A percentile compares a stretch with the other conserved stretches of the same genome.
Conservation (phyloP, 371 early-diverging fungal genomes). For the Synchytrium microbalum region DNA sequence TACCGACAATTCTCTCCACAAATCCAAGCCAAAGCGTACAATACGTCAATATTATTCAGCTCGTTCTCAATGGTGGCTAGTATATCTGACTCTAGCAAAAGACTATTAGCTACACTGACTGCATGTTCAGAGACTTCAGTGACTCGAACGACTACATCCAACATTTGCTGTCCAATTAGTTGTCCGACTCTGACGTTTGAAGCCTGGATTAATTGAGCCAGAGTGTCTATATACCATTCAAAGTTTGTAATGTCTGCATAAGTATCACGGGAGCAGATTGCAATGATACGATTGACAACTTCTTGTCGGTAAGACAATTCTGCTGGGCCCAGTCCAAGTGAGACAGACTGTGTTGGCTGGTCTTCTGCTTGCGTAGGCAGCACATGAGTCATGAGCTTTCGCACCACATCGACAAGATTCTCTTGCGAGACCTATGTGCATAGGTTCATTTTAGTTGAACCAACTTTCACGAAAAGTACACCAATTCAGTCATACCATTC, state of each 20-base stretch:
- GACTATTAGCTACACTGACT: slow-evolving; percentile 57
- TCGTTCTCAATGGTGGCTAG: slow-evolving; percentile 53
- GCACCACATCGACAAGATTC: slow-evolving; percentile 72
- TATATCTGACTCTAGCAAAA: slow-evolving; percentile 44
- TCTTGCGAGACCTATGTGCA: slow-evolving; percentile 54
- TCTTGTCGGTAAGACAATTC: slow-evolving; percentile 71
- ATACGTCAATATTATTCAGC: slow-evolving; percentile 62
- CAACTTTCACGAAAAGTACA: not conserved
- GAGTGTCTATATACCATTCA: slow-evolving; percentile 87
- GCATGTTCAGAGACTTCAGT: slow-evolving; percentile 68
- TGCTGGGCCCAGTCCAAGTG: slow-evolving; percentile 6
- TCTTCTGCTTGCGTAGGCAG: slow-evolving; percentile 28
- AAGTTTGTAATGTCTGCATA: slow-evolving; percentile 82
- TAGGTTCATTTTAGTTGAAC: not conserved
- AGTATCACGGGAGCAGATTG: slow-evolving; percentile 73
- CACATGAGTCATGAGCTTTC: slow-evolving; percentile 71
- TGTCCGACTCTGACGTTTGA: slow-evolving; percentile 57
- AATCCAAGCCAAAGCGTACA: slow-evolving; percentile 85
- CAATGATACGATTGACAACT: slow-evolving; percentile 70
- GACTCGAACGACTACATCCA: slow-evolving; percentile 84
- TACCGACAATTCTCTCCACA: slow-evolving; percentile 71
- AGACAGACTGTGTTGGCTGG: not conserved
- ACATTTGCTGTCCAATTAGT: slow-evolving; percentile 58
- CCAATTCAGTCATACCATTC: slow-evolving; percentile 50
- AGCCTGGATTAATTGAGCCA: slow-evolving; percentile 67